Base-by-base conservation (phyloP, 768 basidiomycete genomes). In the Tylopilus rubrobrunneus region DNA sequence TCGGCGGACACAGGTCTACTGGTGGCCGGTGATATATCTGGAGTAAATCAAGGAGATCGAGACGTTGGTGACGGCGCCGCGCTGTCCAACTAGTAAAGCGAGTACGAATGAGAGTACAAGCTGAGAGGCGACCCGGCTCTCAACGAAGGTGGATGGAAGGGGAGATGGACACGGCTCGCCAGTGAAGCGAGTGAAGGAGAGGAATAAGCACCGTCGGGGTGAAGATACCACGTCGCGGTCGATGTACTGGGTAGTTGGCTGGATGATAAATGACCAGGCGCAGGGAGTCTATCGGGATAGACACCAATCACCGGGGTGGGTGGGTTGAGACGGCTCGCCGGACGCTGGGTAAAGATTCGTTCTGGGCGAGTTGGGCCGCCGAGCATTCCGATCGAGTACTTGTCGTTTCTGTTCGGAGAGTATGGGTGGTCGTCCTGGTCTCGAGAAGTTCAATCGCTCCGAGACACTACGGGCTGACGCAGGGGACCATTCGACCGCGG, bases 71-170 rank as follows among this genome's bases (percentile, higher is more conserved):
- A 79, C 19, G 80, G 74, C 12, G 64, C 56, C 11, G 72, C 58
- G 45, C 73, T 74, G 40, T 83, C 80, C 40, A 82, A 70, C 46
- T 78, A 78, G 55, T 88, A 88, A 63, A 79, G 87, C 5, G 86
- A 87, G 62, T 87, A 87, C 14, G 71, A 66, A 19, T 48, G 59
- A 23, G 85, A 85, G 67, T 87, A 87, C 17, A 86, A 53, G 56
- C 73, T 74, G 5, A 70, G 63, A 10, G 76, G 67, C 1, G 77
- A 77, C 27, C 58, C 67, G 19, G 70, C 57, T 56, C 77, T 68
- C 21, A 70, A 46, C 39, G 72, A 67, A 14, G 75, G 74, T 9
- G 73, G 71, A 47, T 67, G 67, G n/a, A 66, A 54, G n/a, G 62
- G 55, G 27, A 72, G 68, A 1, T 45, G n/a, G 1, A 58, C 15